Conservation (phyloP, 768 basidiomycete species). For the Auriscalpium microsporum region DNA sequence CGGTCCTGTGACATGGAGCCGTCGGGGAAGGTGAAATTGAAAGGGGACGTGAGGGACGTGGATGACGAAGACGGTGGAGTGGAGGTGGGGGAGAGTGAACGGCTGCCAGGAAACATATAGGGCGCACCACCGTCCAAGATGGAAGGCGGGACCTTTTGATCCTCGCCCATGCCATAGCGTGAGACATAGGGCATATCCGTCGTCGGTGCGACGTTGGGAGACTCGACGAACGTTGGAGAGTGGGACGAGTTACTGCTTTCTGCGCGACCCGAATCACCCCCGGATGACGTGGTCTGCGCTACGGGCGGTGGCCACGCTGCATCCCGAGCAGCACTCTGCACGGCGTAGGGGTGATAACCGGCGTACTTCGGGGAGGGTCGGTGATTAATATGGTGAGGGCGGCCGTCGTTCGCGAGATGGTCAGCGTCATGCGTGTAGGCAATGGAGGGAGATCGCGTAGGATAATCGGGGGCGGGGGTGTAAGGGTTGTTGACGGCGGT, state of each 20-base stretch:
- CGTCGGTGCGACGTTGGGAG: slow-evolving; percentile 43
- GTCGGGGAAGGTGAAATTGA: slow-evolving; percentile 59
- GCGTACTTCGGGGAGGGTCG: slow-evolving; percentile 46
- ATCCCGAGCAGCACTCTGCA: slow-evolving; percentile 18
- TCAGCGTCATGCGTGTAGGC: slow-evolving; percentile 28
- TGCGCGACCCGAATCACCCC: slow-evolving; percentile 33
- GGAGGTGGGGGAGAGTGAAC: slow-evolving; percentile 62
- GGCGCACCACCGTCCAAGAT: slow-evolving; percentile 41
- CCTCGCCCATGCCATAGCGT: slow-evolving; percentile 39
- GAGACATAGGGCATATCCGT: slow-evolving; percentile 39
- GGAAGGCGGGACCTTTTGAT: slow-evolving; percentile 46
- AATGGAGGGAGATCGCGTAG: slow-evolving; percentile 41
- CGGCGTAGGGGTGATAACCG: slow-evolving; percentile 30
- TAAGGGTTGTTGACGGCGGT: slow-evolving; percentile 32
- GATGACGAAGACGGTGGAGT: slow-evolving; percentile 57
- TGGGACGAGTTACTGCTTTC: slow-evolving; percentile 38
- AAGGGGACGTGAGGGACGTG: slow-evolving; percentile 55
- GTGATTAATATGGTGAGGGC: slow-evolving; percentile 23
- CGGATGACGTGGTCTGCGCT: slow-evolving; percentile 28
- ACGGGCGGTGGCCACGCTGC: slow-evolving; percentile 21
- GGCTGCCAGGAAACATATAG: slow-evolving; percentile 57
- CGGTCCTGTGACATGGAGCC: slow-evolving; percentile 44
- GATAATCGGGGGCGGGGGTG: slow-evolving; percentile 30
- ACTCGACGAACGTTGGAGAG: slow-evolving; percentile 47
- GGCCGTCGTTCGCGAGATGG: slow-evolving; percentile 18